phyloP scores from a whole-genome alignment of 2,329 filamentous ascomycete species.

The Colletotrichum melonis region DNA sequence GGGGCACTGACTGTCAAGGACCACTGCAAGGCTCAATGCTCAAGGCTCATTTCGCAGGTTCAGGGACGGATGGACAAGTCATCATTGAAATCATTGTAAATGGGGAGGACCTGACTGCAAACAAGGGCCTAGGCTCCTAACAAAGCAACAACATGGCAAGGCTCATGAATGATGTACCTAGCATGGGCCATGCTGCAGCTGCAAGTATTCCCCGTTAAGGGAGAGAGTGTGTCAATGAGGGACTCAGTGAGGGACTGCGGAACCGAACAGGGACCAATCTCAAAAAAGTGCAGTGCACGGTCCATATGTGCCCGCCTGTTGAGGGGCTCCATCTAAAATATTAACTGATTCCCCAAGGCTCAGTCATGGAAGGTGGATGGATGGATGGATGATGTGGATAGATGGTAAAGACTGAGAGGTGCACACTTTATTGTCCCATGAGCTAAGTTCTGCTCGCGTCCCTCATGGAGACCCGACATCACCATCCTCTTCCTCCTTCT shows the following conservation, averaged over 20 bases:
- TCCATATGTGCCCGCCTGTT: constrained; percentile 24
- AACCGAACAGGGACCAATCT: constrained; percentile 11
- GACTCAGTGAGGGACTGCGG: background rate
- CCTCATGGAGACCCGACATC: constrained; percentile 28
- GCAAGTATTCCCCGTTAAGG: constrained; percentile 24
- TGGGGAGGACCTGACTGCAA: background rate
- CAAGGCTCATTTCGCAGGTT: background rate
- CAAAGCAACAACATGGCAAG: constrained; percentile 3
- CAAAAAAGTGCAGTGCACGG: constrained; percentile 10
- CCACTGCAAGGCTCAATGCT: background rate
- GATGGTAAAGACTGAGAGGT: background rate
- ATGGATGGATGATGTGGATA: too few species aligned
- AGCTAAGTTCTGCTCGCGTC: constrained; percentile 18
- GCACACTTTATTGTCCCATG: constrained; percentile 28
- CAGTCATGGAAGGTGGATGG: too few species aligned
- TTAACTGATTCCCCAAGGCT: constrained; percentile 27
- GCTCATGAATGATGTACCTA: background rate
- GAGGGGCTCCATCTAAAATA: constrained; percentile 34
- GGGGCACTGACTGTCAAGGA: constrained; percentile 33
- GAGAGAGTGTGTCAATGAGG: background rate
- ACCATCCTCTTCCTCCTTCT: background rate
- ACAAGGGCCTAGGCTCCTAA: constrained; percentile 15
- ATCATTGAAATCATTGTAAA: background rate
- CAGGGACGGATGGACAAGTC: background rate
- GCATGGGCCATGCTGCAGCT: constrained; percentile 1